Evolutionary conservation across 805 yeast genomes (phyloP), one percentile per base, ranked within the genome.

Genomic region (Cyberlindnera petersonii): DNA sequence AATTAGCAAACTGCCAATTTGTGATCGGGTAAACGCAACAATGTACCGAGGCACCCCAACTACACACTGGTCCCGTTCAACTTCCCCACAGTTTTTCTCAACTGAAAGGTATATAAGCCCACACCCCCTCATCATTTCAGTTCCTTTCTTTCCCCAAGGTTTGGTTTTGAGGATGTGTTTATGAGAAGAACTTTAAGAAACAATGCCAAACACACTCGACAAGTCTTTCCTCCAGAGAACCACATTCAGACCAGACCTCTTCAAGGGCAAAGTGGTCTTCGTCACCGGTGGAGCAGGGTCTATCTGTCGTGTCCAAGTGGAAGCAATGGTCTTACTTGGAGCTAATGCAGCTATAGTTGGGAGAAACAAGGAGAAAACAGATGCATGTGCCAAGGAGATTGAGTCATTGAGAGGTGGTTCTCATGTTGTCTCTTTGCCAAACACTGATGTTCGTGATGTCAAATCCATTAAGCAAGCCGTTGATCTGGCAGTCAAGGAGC

Each of bases 211-310:
- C 15, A 42, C 46, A n/a, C 46, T 66, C 31, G 58, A 54, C 38
- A 13, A 38, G 24, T 39, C 53, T 4, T 66, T 56, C 44, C 50
- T 64, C 6, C 24, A 40, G 3, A 52, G 56, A 21, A 45, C 63
- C 3, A 50, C 61, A 0, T 66, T 68, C 65, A 79, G 80, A 47
- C 76, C 80, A 1, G 83, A 74, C 48, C 52, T 87, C 27, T 88
- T 88, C 66, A 71, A 77, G 42, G 94, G 84, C 11, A 88, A 88
- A 59, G 96, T 86, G 3, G 93, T 79, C 5, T 84, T 89, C 49
- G 86, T 87, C 37, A 91, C 98, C 1, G 98, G 98, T 6, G 97
- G 97, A 11, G 93, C 97, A 2, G 97, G 97, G 10, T 79, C 95
- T n/a, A 89, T 91, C 39, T 89, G 97, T 61, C 69, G 93, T 33